Evolutionary conservation across 139 green algal genomes (phyloP).

Genomic region (Tetradesmus lagerheimii): DNA sequence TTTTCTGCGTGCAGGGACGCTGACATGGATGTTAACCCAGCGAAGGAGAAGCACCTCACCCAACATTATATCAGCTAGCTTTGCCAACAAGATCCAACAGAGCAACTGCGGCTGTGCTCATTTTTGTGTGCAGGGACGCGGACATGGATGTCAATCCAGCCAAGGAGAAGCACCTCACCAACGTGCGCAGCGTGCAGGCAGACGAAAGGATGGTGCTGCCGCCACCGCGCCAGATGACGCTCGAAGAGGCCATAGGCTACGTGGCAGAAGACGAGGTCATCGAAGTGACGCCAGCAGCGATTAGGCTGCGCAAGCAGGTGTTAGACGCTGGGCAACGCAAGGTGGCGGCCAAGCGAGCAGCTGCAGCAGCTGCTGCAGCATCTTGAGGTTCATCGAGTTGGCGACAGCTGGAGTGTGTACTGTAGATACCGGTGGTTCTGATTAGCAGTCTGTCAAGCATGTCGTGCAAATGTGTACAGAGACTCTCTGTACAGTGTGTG

Average conservation of each 20-base stretch:
- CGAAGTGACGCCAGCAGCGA: conserved; percentile 82
- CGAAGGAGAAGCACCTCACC: conserved; percentile 87
- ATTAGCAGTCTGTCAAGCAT: no score
- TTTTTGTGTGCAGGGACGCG: conserved; percentile 52
- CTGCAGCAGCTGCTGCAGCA: conserved; percentile 8
- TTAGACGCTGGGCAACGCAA: conserved; percentile 52
- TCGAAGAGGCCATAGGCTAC: conserved; percentile 91
- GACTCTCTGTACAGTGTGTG: no score
- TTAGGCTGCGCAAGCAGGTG: conserved; percentile 79
- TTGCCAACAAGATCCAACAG: not conserved
- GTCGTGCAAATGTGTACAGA: no score
- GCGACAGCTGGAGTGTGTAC: no score
- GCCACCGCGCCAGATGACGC: conserved; percentile 71
- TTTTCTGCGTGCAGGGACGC: conserved; percentile 55
- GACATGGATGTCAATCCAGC: conserved; percentile 88
- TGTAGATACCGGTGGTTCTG: no score
- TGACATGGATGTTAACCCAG: conserved; percentile 86
- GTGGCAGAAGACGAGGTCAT: conserved; percentile 90
- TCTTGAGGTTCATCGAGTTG: not conserved
- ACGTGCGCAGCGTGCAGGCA: conserved; percentile 76
- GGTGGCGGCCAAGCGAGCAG: conserved; percentile 31
- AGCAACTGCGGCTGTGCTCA: not conserved
- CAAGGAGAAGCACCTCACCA: conserved; percentile 90
- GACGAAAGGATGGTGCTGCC: conserved; percentile 84
- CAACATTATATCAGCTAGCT: no score